Evolutionary conservation across 352 stramenopile species (phyloP), one percentile per base, ranked within the genome.

Genomic region (Pythium plurisporium): DNA sequence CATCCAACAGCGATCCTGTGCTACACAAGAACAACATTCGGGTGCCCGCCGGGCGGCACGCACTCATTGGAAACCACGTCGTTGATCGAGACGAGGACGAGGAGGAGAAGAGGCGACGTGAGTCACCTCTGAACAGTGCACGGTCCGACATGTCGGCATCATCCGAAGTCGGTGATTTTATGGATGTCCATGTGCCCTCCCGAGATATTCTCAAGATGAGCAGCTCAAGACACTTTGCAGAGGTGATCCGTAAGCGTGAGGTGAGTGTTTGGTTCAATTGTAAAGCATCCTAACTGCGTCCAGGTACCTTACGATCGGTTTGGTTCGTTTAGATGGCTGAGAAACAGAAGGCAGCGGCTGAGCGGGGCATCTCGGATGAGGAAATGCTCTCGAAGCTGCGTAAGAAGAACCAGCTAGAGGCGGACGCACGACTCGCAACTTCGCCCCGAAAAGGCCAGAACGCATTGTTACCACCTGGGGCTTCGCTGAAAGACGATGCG

Each of bases 151-250:
- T 44, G 5, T 86, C 72, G 54, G 60, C 45, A 4, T 37, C 53
- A n/a, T 69, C 61, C 2, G 64, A 64, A n/a, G 29, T 1, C 0
- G 41, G 59, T 11, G 76, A 86, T 12, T 54, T 69, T 29, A 76
- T 79, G 45, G 79, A 80, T 36, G 73, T 80, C 25, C 47, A 87
- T 17, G 78, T 94, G 31, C 83, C 79, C 27, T 88, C 82, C 10
- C 77, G 83, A 10, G 75, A 89, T 48, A 91, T 94, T 48, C 78
- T 94, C 47, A 94, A 94, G 73, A 89, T 90, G 76, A 91, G 79
- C 67, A 94, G 83, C 67, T 88, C 77, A 12, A 73, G 83, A 11
- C 82, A 91, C 43, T 91, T 83, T 38, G 74, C 83, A 19, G 82
- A 94, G 51, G 74, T 91, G 29, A 82, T 87, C 25, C 82, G 83